phyloP scores from a whole-genome alignment of 371 early-diverging fungal species.

The Massospora cicadina region DNA sequence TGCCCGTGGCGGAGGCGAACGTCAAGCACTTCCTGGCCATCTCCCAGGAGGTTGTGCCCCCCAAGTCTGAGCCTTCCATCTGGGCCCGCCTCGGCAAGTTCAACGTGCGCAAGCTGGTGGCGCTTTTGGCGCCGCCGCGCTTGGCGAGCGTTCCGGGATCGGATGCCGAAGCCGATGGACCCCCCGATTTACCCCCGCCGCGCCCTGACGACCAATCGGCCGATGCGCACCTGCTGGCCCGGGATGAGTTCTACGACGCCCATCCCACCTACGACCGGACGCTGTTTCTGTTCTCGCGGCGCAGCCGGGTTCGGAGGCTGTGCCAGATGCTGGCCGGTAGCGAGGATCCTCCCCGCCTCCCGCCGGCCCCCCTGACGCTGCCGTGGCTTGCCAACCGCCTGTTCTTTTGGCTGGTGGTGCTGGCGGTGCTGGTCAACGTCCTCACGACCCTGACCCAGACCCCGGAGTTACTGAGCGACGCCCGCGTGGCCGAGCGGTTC shows the following conservation, averaged over 20 bases:
- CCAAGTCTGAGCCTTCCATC: background rate
- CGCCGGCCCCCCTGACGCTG: background rate
- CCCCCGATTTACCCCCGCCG: background rate
- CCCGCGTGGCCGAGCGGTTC: constrained; percentile 10
- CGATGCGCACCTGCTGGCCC: background rate
- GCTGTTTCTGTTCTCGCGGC: constrained; percentile 27
- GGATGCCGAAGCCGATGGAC: background rate
- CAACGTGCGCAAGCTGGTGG: background rate
- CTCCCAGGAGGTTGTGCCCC: background rate
- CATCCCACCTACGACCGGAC: constrained; percentile 41
- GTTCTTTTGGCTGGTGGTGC: constrained; percentile 21
- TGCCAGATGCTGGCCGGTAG: background rate
- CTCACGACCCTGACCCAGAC: constrained; percentile 27
- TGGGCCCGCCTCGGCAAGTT: background rate
- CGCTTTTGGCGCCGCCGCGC: background rate
- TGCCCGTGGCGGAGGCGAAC: background rate
- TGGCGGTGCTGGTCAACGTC: constrained; percentile 31
- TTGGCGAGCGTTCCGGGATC: background rate
- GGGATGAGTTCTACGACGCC: constrained; percentile 27
- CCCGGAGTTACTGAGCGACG: constrained; percentile 13
- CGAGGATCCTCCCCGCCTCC: background rate
- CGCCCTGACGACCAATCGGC: background rate
- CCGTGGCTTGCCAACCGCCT: constrained; percentile 8
- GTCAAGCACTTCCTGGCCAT: constrained; percentile 3
- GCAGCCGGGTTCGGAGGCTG: constrained; percentile 20